Base-by-base conservation (phyloP, 768 basidiomycete species). In the Rhizopogon vulgaris region DNA sequence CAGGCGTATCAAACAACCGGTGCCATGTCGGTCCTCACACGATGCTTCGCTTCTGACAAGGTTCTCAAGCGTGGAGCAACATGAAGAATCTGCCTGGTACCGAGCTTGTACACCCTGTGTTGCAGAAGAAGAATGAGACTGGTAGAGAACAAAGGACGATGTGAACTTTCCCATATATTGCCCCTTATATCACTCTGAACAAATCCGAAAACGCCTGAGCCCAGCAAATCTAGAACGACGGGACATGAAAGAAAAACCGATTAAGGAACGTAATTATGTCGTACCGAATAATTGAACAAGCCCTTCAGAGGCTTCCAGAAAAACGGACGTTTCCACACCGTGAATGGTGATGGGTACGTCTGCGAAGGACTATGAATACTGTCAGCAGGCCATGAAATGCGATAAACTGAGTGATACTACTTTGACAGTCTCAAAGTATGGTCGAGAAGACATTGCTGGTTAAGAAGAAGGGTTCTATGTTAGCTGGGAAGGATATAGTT, bases 281-380 rank as follows among this genome's bases (percentile, higher is more conserved):
- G 52, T 56, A 85, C 87, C 84, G 63, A 88, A 88, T 72, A 89
- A 72, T 49, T 78, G 72, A 14, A 86, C 74, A 25, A 98, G 77
- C 15, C 90, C 94, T 68, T 95, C 91, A 17, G 91, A 83, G 1
- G 94, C 94, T 62, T 90, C 85, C 41, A 93, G 74, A 73, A 98
- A 98, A 11, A 77, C 67, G 17, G 72, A 62, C 0, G 93, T 91
- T 63, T 93, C 84, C 47, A 98, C 82, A 12, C 94, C 94, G 4
- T 75, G 71, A 40, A 80, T 75, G n/a, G 80, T 82, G 58, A 89
- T 73, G 14, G 83, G 78, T 38, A 97, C 90, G 56, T 95, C 89
- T 60, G 79, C 82, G 68, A 90, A 97, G 9, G 90, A 93, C 94
- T 96, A 57, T 14, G 45, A 30, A 40, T 41, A 38, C 38, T 56